Conservation (phyloP, 2,329 filamentous ascomycete genomes). For the Drechslerella dactyloides region DNA sequence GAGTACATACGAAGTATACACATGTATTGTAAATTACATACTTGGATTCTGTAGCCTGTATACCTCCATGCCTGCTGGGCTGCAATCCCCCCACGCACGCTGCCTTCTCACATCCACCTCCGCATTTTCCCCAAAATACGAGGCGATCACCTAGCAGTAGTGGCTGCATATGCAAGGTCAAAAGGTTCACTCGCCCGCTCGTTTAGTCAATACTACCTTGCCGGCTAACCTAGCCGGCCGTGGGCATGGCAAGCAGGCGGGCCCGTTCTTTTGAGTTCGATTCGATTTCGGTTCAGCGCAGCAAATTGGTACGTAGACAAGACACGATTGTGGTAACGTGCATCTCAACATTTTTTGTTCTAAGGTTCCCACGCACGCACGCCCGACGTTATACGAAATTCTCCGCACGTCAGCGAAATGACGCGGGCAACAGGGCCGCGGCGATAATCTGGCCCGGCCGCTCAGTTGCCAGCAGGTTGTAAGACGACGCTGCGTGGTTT, state of each 20-base stretch:
- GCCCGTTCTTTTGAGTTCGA: not conserved
- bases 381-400: conserved; percentile 27
- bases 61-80: conserved; percentile 6
- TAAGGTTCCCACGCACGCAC: not conserved
- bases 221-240: not conserved
- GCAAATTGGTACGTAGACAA: not conserved
- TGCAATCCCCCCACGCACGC: conserved; percentile 27
- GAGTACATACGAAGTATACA: no score
- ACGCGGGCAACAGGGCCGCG: conserved; percentile 72
- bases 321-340: no score
- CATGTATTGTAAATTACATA: no score
- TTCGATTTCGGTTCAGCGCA: not conserved
- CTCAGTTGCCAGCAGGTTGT: conserved; percentile 94
- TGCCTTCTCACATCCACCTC: conserved; percentile 18
- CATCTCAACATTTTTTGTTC: conserved; percentile 7
- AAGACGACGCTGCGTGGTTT: conserved; percentile 89
- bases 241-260: no score
- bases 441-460: conserved; percentile 83
- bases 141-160: conserved; percentile 42
- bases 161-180: conserved; percentile 51
- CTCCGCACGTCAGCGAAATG: conserved; percentile 42
- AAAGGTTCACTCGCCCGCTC: conserved; percentile 16
- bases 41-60: not conserved
- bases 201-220: conserved; percentile 9
- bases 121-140: conserved; percentile 46